These are phyloP conservation scores for Reticulascus tulasneorum DNA, from an alignment of 2,329 filamentous ascomycete genomes.

Conservation along the genomic window DNA sequence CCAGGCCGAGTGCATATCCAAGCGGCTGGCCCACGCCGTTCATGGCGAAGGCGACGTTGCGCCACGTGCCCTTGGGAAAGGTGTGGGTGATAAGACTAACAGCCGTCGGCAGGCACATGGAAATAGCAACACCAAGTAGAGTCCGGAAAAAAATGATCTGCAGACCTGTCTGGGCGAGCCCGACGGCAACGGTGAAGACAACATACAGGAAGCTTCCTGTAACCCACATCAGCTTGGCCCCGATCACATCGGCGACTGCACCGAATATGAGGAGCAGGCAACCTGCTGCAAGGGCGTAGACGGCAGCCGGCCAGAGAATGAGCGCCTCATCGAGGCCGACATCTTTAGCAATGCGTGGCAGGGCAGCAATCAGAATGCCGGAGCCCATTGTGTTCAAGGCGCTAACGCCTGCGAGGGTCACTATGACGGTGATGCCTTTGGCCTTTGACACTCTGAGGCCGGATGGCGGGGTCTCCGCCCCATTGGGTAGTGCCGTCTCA, in stretches of 20 bases:
- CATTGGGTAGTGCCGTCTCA: background rate
- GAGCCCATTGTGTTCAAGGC: constrained; percentile 33
- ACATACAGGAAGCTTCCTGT: constrained; percentile 27
- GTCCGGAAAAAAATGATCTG: constrained; percentile 34
- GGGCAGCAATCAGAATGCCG: constrained; percentile 30
- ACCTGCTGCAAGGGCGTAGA: constrained; percentile 23
- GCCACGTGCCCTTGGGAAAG: constrained; percentile 28
- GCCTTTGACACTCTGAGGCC: constrained; percentile 18
- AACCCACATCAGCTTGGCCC: constrained; percentile 28
- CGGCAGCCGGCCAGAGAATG: constrained; percentile 27
- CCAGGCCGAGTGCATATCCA: constrained; percentile 44
- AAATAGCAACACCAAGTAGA: constrained; percentile 28
- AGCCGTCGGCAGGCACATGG: constrained; percentile 33
- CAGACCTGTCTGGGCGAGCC: constrained; percentile 25
- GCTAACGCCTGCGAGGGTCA: constrained; percentile 27
- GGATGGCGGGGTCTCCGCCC: background rate
- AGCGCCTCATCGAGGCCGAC: constrained; percentile 24
- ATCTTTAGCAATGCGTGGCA: constrained; percentile 33
- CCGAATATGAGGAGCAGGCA: constrained; percentile 31
- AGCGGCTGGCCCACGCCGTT: constrained; percentile 41
- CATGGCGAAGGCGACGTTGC: constrained; percentile 39
- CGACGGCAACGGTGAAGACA: constrained; percentile 28
- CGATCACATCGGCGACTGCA: constrained; percentile 31
- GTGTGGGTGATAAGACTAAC: constrained; percentile 33
- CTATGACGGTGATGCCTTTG: constrained; percentile 23